Base-by-base conservation (phyloP, 2,329 filamentous ascomycete genomes). In the Ophiostoma piceae region DNA sequence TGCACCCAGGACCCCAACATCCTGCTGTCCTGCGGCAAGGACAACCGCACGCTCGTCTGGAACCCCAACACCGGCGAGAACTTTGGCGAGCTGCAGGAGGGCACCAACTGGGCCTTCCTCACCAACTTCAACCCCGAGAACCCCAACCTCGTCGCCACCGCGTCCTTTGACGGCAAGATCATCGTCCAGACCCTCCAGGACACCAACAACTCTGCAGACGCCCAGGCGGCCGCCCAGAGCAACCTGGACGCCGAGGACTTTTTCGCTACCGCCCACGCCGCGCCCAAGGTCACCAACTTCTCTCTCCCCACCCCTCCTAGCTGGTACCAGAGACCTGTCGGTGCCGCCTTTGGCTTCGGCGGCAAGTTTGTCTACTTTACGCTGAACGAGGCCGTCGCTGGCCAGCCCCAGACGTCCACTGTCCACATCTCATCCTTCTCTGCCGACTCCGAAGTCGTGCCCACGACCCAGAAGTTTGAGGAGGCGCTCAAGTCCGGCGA, bases 61-160 rank as follows among this genome's bases (percentile, higher is more conserved):
- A 98, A 98, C 79, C 92, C 95, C 1, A 91, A 95, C 76, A 97
- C 91, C 2, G 94, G 94, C 68, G 88, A 95, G 77, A 84, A 87
- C 14, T 90, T 93, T 73, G 95, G 96, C 74, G 94, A 98, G 80
- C 94, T 98, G 77, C 94, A 94, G 4, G 92, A 97, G 76, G 94
- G 96, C 69, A 97, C 94, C n/a, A 99, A 98, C 80, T 99, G 95
- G 94, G 97, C 94, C 6, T 99, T 99, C 83, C 89, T 94, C 77
- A 97, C 95, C 5, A 87, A 90, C 72, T 98, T 96, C 85, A 94
- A 97, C 78, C 95, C 95, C 39, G 89, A 92, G 74, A 97, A 99
- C 79, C 94, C 95, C 12, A 92, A 89, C 77, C 84, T 99, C 71
- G 92, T 94, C 67, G 96, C 96, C 22, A 98, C 95, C 22, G 95